Conservation (phyloP, 2,329 filamentous ascomycete species). For the Cladosporium colombiae region DNA sequence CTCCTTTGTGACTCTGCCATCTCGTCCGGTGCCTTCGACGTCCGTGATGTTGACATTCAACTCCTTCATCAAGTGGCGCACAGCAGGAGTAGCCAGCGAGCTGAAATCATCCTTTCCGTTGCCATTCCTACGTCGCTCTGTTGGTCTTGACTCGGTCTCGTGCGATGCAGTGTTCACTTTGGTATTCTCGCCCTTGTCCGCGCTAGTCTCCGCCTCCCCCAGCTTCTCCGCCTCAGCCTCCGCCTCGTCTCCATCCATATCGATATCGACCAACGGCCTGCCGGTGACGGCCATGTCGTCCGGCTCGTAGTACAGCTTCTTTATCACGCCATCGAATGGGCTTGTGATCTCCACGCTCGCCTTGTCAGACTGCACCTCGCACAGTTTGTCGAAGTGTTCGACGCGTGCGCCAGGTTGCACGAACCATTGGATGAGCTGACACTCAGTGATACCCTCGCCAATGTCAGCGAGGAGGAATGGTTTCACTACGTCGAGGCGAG, state of each 20-base stretch:
- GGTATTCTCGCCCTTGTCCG: conserved; percentile 19
- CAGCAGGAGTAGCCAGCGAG: conserved; percentile 84
- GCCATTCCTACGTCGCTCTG: background rate
- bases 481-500: conserved; percentile 58
- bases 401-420: conserved; percentile 93
- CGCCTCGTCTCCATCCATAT: conserved; percentile 77
- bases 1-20: conserved; percentile 89
- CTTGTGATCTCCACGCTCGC: conserved; percentile 81
- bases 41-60: conserved; percentile 75
- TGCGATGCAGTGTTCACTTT: background rate
- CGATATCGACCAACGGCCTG: conserved; percentile 88
- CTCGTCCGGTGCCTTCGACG: conserved; percentile 81
- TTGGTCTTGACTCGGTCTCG: background rate
- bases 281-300: conserved; percentile 97
- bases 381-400: conserved; percentile 96
- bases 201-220: conserved; percentile 22
- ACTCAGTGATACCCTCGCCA: conserved; percentile 94
- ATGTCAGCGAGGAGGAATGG: conserved; percentile 83
- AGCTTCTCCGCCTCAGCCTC: conserved; percentile 56
- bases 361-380: conserved; percentile 98
- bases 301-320: conserved; percentile 91
- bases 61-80: conserved; percentile 83
- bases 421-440: conserved; percentile 99
- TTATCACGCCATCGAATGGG: conserved; percentile 90
- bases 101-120: conserved; percentile 60